A percentile compares a stretch with the other conserved stretches of the same genome.
phyloP scores from a whole-genome alignment of 441 rosid species.

The Metrosideros polymorpha region DNA sequence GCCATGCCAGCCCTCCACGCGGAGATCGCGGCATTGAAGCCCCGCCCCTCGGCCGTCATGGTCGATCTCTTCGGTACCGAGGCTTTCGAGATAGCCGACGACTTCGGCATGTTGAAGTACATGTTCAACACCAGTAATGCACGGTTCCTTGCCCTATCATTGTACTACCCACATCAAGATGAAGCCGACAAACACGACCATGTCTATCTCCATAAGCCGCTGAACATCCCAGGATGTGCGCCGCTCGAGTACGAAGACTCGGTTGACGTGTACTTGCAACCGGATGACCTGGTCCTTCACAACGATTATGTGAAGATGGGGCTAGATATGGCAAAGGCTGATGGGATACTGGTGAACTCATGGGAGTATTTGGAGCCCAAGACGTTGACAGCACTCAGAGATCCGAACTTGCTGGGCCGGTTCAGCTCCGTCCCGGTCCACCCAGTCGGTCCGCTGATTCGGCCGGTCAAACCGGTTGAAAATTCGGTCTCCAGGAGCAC shows the following conservation, averaged over 20 bases:
- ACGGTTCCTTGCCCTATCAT: conserved; percentile 38
- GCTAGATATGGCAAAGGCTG: conserved; percentile 10
- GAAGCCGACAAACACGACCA: conserved; percentile 22
- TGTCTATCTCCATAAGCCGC: conserved; percentile 17
- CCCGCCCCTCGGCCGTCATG: conserved; percentile 23
- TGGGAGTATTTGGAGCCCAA: conserved; percentile 30
- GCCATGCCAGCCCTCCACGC: conserved; percentile 15
- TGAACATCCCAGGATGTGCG: conserved; percentile 49
- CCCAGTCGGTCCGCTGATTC: conserved; percentile 40
- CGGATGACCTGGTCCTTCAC: conserved; percentile 10
- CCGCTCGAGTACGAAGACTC: conserved; percentile 24
- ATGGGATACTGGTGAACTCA: conserved; percentile 35
- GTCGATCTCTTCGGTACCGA: conserved; percentile 47
- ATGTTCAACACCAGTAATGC: conserved; percentile 35
- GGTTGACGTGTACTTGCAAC: conserved; percentile 22
- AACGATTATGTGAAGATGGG: conserved; percentile 20
- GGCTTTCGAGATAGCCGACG: conserved; percentile 36
- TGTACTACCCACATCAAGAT: conserved; percentile 33
- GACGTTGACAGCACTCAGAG: conserved; percentile 15
- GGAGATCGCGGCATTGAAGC: conserved; percentile 9
- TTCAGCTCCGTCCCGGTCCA: conserved; percentile 30
- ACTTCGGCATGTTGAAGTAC: conserved; percentile 32
- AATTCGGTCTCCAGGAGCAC: neutral
- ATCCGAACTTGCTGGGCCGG: conserved; percentile 12
- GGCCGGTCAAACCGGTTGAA: neutral